phyloP scores from a whole-genome alignment of 495 filamentous ascomycete genomes.

The Penicillium malachiteum region DNA sequence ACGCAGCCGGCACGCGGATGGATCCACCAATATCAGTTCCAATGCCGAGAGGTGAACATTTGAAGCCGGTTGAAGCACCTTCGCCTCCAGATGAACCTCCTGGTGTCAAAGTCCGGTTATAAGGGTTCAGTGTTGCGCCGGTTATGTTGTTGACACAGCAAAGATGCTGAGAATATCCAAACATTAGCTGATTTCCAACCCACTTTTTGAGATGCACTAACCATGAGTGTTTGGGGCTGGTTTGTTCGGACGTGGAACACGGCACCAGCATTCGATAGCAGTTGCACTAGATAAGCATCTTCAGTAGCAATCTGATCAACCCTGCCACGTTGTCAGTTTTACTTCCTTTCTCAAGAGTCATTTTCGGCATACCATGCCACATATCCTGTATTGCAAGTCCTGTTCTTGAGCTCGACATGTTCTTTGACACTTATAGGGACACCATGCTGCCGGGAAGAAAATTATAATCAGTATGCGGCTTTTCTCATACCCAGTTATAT shows the following conservation, averaged over 20 bases:
- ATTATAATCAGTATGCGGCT: neutral
- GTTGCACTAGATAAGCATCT: slow-evolving; percentile 36
- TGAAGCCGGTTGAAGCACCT: slow-evolving; percentile 61
- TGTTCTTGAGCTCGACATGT: slow-evolving; percentile 56
- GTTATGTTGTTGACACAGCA: slow-evolving; percentile 62
- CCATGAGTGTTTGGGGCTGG: slow-evolving; percentile 52
- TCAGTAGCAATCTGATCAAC: slow-evolving; percentile 33
- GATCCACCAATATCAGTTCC: slow-evolving; percentile 68
- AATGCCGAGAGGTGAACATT: slow-evolving; percentile 62
- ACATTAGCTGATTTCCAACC: slow-evolving; percentile 1
- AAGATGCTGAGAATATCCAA: slow-evolving; percentile 28
- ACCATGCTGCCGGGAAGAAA: slow-evolving; percentile 55
- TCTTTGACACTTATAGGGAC: slow-evolving; percentile 68
- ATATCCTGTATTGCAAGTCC: slow-evolving; percentile 42
- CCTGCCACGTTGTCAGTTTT: slow-evolving; percentile 16
- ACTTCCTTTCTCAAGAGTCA: neutral
- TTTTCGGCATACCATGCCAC: slow-evolving; percentile 31
- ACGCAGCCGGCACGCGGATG: slow-evolving; percentile 59
- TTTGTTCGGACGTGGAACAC: slow-evolving; percentile 68
- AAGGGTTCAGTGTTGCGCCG: slow-evolving; percentile 62
- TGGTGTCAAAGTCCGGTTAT: slow-evolving; percentile 52
- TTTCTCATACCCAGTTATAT: neutral
- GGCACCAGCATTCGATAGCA: slow-evolving; percentile 43
- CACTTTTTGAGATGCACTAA: slow-evolving; percentile 8
- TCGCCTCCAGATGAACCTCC: slow-evolving; percentile 71